Base-by-base conservation (phyloP, 202 grass and related monocot genomes). In the Eragrostis tef region DNA sequence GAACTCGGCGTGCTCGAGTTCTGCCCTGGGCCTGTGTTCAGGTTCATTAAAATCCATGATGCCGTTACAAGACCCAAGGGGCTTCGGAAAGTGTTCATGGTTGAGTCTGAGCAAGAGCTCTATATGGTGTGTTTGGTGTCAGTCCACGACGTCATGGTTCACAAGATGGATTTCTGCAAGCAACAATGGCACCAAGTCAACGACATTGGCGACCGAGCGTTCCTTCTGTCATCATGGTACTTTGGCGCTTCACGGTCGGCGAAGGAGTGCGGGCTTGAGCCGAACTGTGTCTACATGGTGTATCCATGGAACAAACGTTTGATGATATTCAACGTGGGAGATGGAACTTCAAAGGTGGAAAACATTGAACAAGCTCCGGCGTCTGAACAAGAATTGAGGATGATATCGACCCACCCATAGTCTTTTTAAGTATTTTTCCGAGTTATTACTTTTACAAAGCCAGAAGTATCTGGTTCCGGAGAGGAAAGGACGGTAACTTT, bases 221-320 rank as follows among this genome's bases (percentile, higher is more conserved):
- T 74, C 50, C 51, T 74, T 11, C 8, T 74, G 19, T 39, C 71
- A 0, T 1, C 31, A 10, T 57, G 29, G 11, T 22, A 42, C 71
- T 53, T 72, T 0, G 72, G 72, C 0, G n/a, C 72, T 22, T 75
- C 72, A 2, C 53, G 72, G 34, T 75, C n/a, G n/a, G 72, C 71
- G 7, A 51, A 14, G 1, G 19, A 57, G 19, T 74, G 71, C 31
- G 19, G 71, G 50, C 51, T 74, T 0, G 31, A 57, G 51, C 17
- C 5, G 19, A 57, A 74, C 9, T 74, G 51, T 19, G 0, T 57
- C n/a, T 74, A 74, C 6, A 2, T 59, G 34, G 3, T 25, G 11
- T 43, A 75, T 24, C 17, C 72, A 21, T 21, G 34, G 72, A 57
- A 58, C n/a, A 41, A 13, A 25, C 7, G 51, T 27, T 0, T 74